A percentile compares a stretch with the other conserved stretches of the same genome.
These are phyloP conservation scores for Brassica cretica DNA, from an alignment of 345 rosid species.

Conservation along the genomic window DNA sequence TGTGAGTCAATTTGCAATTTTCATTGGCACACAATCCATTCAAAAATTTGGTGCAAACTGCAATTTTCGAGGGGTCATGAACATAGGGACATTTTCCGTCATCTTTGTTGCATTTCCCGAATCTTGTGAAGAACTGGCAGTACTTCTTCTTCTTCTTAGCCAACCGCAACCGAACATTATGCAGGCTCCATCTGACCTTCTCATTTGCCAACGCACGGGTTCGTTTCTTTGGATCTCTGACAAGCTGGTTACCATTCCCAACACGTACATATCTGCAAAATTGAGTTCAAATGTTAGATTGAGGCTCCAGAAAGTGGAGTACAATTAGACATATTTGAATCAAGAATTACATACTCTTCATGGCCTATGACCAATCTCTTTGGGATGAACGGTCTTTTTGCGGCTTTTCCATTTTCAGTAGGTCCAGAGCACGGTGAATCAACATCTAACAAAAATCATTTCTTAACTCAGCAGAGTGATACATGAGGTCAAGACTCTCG, in stretches of 20 bases:
- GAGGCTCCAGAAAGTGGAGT: slow-evolving; percentile 10
- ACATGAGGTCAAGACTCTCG: not conserved
- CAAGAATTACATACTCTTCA: slow-evolving; percentile 72
- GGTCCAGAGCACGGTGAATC: slow-evolving; percentile 48
- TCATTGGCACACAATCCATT: slow-evolving; percentile 72
- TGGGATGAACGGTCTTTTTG: slow-evolving; percentile 70
- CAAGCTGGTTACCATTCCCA: slow-evolving; percentile 92
- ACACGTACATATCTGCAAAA: slow-evolving; percentile 86
- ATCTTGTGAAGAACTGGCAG: slow-evolving; percentile 95
- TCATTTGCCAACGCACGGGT: slow-evolving; percentile 89
- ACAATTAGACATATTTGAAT: not conserved
- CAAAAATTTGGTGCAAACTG: slow-evolving; percentile 91
- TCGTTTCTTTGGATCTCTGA: slow-evolving; percentile 93
- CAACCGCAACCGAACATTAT: slow-evolving; percentile 78
- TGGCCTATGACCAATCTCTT: slow-evolving; percentile 89
- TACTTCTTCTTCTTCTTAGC: slow-evolving; percentile 78
- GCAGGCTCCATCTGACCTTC: slow-evolving; percentile 96
- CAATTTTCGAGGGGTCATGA: slow-evolving; percentile 90
- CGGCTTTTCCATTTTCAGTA: slow-evolving; percentile 45
- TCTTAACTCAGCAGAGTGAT: slow-evolving; percentile 13
- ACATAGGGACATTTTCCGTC: slow-evolving; percentile 89
- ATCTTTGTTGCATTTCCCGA: slow-evolving; percentile 94
- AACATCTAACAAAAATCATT: slow-evolving; percentile 49
- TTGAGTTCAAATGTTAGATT: not conserved
- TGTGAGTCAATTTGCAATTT: slow-evolving; percentile 90